Base-by-base conservation (phyloP, 306 rosid species). In the Echinosophora koreensis region DNA sequence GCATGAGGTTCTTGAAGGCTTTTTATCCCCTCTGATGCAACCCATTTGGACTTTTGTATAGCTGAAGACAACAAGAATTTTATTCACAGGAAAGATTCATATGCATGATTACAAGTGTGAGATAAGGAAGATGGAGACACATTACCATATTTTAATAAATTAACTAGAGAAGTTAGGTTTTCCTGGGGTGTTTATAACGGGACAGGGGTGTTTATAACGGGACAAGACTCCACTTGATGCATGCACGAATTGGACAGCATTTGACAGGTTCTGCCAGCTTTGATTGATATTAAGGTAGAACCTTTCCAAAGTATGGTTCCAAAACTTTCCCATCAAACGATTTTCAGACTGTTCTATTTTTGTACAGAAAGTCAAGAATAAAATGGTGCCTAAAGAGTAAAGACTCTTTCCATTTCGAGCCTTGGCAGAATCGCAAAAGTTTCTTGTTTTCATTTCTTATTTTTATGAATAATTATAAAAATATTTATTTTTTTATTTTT, bases 21-120 rank as follows among this genome's bases (percentile, higher is more conserved):
- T 77, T 46, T 42, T 42, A 77, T 76, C 52, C 13, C 41, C n/a
- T n/a, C 47, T 22, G 86, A 76, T 52, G 54, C 66, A 81, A 87
- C 62, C 79, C 80, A 70, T 69, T 79, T 83, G 82, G 87, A 83
- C 89, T 88, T 89, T 89, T 82, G 90, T 86, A 66, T 71, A 73
- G 79, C 62, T 69, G 79, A 89, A 89, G 97, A 77, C 89, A 62
- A 54, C 64, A 56, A 66, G 83, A 84, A 86, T 81, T 85, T 85
- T 50, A 50, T 71, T 67, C 72, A 63, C 73, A 13, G 42, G 10
- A 74, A 84, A 30, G 86, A 88, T 86, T 86, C 89, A 77, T 66
- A 60, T 35, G 80, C 84, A 82, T 73, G 89, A 86, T 83, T 79
- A 77, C 80, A 64, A 86, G 89, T 82, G 87, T 87, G 41, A 56